phyloP scores from a whole-genome alignment of 2,329 filamentous ascomycete genomes.

The Talaromyces sp. region DNA sequence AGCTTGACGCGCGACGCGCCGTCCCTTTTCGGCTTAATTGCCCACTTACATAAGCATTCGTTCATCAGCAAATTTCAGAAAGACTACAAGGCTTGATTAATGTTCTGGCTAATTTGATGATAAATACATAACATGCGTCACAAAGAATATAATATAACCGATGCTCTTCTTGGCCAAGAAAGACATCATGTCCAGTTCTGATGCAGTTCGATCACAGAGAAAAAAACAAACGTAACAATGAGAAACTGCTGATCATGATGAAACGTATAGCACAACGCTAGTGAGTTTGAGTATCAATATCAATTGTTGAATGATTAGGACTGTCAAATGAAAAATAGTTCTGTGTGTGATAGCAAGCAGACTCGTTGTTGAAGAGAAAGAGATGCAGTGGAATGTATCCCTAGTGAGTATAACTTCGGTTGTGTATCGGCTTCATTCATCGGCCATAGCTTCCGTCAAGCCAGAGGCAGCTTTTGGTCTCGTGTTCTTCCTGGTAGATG shows the following conservation, averaged over 20 bases:
- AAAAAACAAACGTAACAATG: slow-evolving; percentile 4
- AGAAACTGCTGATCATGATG: not conserved
- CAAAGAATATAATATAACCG: slow-evolving; percentile 18
- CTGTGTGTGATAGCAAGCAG: not conserved
- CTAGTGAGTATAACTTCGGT: not conserved
- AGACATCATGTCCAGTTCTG: slow-evolving; percentile 5
- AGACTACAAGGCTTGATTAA: not conserved
- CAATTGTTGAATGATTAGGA: not conserved
- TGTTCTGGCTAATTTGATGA: not conserved
- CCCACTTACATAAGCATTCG: slow-evolving; percentile 20
- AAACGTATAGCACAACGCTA: not conserved
- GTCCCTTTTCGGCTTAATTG: slow-evolving; percentile 12
- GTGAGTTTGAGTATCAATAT: not conserved
- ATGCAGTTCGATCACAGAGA: not conserved
- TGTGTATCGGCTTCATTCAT: not conserved
- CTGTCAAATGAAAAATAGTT: not conserved
- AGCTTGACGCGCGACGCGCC: slow-evolving; percentile 34
- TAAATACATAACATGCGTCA: slow-evolving; percentile 2
- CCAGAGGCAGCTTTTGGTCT: slow-evolving; percentile 13
- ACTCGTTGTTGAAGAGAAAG: not conserved
- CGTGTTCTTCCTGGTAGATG: slow-evolving; percentile 9
- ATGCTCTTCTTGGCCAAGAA: slow-evolving; percentile 4
- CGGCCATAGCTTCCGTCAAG: slow-evolving; percentile 9
- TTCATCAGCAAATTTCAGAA: not conserved
- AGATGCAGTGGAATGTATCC: not conserved